Percentiles rank a stretch among this genome's conserved stretches.
These are phyloP conservation scores for Alloteropsis angusta DNA, from an alignment of 202 grass and related monocot species.

Conservation along the genomic window DNA sequence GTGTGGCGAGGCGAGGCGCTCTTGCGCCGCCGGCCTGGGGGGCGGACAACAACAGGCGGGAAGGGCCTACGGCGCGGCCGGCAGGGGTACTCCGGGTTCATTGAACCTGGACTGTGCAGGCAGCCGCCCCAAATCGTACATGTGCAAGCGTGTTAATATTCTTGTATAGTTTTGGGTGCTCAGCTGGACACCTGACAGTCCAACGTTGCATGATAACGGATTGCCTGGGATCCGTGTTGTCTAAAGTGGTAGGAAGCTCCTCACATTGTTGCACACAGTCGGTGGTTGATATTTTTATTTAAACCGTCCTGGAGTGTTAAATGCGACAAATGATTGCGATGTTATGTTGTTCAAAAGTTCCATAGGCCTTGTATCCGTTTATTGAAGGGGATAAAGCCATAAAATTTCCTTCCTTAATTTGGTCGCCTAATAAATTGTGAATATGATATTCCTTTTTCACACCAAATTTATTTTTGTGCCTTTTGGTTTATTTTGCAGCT, in stretches of 20 bases:
- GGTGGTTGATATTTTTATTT: background rate
- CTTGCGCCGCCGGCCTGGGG: too few species aligned
- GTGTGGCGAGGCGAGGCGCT: background rate
- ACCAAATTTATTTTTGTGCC: background rate
- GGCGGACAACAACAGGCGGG: background rate
- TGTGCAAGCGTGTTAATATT: too few species aligned
- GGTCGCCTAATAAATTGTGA: background rate
- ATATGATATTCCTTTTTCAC: background rate
- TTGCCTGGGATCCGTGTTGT: too few species aligned
- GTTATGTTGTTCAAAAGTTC: background rate
- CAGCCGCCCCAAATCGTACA: too few species aligned
- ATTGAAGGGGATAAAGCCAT: background rate
- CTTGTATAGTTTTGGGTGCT: too few species aligned
- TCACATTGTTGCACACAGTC: too few species aligned
- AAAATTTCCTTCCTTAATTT: background rate
- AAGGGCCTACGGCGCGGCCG: background rate
- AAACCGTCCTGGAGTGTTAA: background rate
- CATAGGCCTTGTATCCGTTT: background rate
- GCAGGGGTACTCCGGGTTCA: background rate
- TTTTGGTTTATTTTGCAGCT: slow-evolving; percentile 14
- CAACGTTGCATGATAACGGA: too few species aligned
- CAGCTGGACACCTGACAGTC: too few species aligned
- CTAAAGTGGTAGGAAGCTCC: too few species aligned
- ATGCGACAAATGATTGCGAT: background rate
- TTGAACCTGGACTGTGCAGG: too few species aligned